Conservation (phyloP, 139 green algal species). For the Bryopsis sp. region DNA sequence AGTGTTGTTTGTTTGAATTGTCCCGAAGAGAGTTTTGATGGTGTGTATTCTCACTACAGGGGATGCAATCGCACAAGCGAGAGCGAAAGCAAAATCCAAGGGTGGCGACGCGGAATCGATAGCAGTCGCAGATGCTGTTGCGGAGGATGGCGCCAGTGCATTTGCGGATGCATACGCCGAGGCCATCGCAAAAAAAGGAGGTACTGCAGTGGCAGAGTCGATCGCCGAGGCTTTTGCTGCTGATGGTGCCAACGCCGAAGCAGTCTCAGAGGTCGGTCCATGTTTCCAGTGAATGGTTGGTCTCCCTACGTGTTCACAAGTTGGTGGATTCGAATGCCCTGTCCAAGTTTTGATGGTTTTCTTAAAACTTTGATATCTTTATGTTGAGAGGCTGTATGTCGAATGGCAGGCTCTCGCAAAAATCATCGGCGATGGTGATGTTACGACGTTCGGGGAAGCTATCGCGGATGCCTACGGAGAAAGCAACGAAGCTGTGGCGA, state of each 20-base stretch:
- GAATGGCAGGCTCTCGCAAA: neutral
- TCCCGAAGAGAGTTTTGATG: no score
- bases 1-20: no score
- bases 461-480: neutral
- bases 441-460: neutral
- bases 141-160: neutral
- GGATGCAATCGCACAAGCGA: no score
- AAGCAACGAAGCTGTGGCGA: neutral
- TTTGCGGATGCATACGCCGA: neutral
- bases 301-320: no score
- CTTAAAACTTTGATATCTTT: no score
- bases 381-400: no score
- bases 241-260: neutral
- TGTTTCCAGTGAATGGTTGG: no score
- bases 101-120: neutral
- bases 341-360: no score
- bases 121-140: neutral
- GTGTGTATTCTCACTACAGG: no score
- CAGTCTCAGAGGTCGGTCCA: neutral
- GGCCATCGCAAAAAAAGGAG: neutral
- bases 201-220: neutral
- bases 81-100: no score
- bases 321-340: no score
- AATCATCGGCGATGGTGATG: neutral
- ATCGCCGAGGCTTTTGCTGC: neutral